Percentiles rank a stretch among this genome's conserved stretches.
Evolutionary conservation across 2,329 filamentous ascomycete genomes (phyloP).

Genomic region (Claviceps maximensis): DNA sequence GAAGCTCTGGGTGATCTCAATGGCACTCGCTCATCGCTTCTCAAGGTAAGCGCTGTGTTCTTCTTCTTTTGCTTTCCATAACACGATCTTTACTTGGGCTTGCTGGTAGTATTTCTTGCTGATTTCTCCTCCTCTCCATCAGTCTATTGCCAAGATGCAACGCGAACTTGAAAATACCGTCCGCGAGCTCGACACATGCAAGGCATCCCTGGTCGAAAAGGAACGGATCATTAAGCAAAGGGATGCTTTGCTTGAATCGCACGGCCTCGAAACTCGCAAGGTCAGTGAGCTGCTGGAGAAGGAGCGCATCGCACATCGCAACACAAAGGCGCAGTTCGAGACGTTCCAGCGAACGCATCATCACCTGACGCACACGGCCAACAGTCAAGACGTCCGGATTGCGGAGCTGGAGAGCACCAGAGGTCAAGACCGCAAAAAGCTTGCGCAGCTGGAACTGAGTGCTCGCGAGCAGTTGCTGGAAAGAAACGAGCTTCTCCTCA

Average conservation of each 20-base stretch:
- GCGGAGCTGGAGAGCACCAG: conserved; percentile 74
- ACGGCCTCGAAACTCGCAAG: conserved; percentile 74
- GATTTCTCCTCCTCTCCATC: background rate
- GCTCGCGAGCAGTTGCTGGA: conserved; percentile 81
- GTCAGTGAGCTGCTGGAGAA: conserved; percentile 82
- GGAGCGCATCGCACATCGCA: conserved; percentile 71
- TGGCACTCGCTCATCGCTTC: conserved; percentile 70
- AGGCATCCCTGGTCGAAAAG: conserved; percentile 72
- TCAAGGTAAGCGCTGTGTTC: conserved; percentile 45
- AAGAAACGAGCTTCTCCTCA: conserved; percentile 74
- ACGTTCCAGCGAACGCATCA: conserved; percentile 78
- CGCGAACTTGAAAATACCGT: conserved; percentile 75
- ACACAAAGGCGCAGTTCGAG: conserved; percentile 79
- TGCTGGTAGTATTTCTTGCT: background rate
- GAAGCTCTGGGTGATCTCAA: conserved; percentile 79
- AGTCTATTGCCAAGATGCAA: conserved; percentile 78
- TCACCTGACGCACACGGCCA: conserved; percentile 73
- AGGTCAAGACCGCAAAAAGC: conserved; percentile 63
- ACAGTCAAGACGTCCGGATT: conserved; percentile 72
- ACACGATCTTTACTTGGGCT: background rate
- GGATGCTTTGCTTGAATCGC: conserved; percentile 75
- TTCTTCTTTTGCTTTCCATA: background rate
- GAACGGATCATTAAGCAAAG: conserved; percentile 82
- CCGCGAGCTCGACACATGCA: conserved; percentile 67
- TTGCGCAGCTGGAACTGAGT: conserved; percentile 61